phyloP scores from a whole-genome alignment of 1,284 basidiomycete species.

The Coriolopsis trogii region DNA sequence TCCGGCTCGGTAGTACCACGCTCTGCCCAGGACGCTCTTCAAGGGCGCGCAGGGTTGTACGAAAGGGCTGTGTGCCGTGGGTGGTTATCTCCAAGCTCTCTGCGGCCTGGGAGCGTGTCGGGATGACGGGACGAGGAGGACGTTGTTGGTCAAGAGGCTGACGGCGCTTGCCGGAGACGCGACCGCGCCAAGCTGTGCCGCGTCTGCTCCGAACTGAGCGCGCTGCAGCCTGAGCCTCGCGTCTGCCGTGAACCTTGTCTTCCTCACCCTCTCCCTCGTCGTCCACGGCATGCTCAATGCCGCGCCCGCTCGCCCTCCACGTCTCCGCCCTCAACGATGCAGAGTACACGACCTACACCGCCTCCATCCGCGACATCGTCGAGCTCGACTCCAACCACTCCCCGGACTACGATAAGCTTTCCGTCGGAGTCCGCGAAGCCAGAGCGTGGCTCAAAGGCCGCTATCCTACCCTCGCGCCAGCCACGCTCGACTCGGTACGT shows the following conservation, averaged over 20 bases:
- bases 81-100: too few relatives aligned
- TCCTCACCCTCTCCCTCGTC: slow-evolving; percentile 9
- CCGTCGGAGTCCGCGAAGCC: slow-evolving; percentile 62
- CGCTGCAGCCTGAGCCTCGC: slow-evolving; percentile 11
- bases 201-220: too few relatives aligned
- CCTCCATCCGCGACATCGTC: slow-evolving; percentile 58
- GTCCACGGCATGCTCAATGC: slow-evolving; percentile 21
- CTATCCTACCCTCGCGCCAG: slow-evolving; percentile 53
- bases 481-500: slow-evolving; percentile 62
- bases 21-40: too few relatives aligned
- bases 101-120: too few relatives aligned
- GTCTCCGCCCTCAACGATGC: slow-evolving; percentile 72
- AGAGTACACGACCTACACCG: slow-evolving; percentile 68
- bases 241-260: slow-evolving; percentile 2
- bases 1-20: too few relatives aligned
- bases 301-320: slow-evolving; percentile 64
- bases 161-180: slow-evolving; percentile 5
- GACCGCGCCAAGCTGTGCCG: slow-evolving; percentile 20
- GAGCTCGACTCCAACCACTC: slow-evolving; percentile 43
- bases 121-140: neutral
- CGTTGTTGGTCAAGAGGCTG: slow-evolving; percentile 6
- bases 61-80: too few relatives aligned
- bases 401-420: slow-evolving; percentile 51
- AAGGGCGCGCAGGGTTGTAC: too few relatives aligned
- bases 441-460: slow-evolving; percentile 76